These are phyloP conservation scores for Candida berthetii DNA, from an alignment of 805 yeast species.

Conservation along the genomic window DNA sequence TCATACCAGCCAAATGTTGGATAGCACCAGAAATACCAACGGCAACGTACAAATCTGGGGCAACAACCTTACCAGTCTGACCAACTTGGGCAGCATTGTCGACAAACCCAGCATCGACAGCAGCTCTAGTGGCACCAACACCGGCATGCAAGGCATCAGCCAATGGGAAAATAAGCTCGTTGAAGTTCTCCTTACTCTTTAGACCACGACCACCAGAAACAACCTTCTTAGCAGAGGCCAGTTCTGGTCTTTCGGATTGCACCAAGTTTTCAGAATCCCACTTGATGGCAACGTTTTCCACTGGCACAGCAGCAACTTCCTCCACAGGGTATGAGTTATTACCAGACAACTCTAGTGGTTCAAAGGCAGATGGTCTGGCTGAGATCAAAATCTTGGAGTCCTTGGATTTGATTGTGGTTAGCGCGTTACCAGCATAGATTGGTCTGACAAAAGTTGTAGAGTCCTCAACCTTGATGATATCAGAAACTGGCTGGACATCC, in stretches of 20 bases:
- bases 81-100: slow-evolving; percentile 97
- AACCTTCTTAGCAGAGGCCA: slow-evolving; percentile 74
- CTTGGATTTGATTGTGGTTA: slow-evolving; percentile 68
- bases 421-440: slow-evolving; percentile 92
- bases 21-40: slow-evolving; percentile 96
- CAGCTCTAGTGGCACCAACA: slow-evolving; percentile 97
- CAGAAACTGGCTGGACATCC: slow-evolving; percentile 85
- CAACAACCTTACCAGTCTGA: slow-evolving; percentile 96
- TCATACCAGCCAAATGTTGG: slow-evolving; percentile 98
- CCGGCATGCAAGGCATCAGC: slow-evolving; percentile 93
- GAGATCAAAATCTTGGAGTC: slow-evolving; percentile 67
- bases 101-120: slow-evolving; percentile 93
- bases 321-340: slow-evolving; percentile 38
- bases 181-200: slow-evolving; percentile 85
- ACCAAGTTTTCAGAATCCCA: slow-evolving; percentile 76
- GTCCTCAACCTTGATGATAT: slow-evolving; percentile 61
- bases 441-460: slow-evolving; percentile 82
- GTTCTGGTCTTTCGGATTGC: slow-evolving; percentile 84
- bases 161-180: slow-evolving; percentile 67
- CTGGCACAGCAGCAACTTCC: slow-evolving; percentile 31
- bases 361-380: slow-evolving; percentile 82
- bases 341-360: slow-evolving; percentile 33
- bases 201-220: slow-evolving; percentile 95
- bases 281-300: slow-evolving; percentile 34
- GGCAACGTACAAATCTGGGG: slow-evolving; percentile 91